Percentiles rank a stretch among this genome's conserved stretches.
phyloP scores from a whole-genome alignment of 2,329 filamentous ascomycete species.

The Hypoxylon sp. region DNA sequence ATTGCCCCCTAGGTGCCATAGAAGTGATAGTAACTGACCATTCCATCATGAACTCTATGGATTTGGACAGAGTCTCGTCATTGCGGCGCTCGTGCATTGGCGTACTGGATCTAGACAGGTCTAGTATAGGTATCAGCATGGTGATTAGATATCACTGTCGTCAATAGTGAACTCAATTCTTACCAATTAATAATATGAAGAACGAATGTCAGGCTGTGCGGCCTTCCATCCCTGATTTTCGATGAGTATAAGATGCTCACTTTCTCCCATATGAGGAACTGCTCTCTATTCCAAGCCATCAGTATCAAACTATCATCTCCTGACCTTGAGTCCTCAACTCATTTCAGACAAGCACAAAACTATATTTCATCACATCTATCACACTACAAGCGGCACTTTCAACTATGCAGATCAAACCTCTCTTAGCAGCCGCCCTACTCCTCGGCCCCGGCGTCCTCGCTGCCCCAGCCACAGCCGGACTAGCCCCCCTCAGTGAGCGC shows the following conservation, averaged over 20 bases:
- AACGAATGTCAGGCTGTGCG: background rate
- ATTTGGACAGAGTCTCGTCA: constrained; percentile 28
- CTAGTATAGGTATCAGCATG: constrained; percentile 5
- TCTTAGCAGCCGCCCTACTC: constrained; percentile 48
- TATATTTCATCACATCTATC: background rate
- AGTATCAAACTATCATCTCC: background rate
- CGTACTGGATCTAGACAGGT: background rate
- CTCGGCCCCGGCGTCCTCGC: constrained; percentile 45
- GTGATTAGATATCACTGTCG: constrained; percentile 37
- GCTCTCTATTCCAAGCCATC: background rate
- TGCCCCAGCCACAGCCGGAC: constrained; percentile 33
- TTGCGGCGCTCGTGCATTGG: constrained; percentile 13
- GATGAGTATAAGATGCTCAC: constrained; percentile 39
- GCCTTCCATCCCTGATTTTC: background rate
- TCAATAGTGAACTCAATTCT: constrained; percentile 41
- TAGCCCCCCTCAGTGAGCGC: constrained; percentile 22
- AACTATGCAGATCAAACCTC: constrained; percentile 49
- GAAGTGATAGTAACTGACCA: background rate
- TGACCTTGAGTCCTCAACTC: no score
- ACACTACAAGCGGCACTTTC: background rate
- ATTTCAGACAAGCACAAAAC: background rate
- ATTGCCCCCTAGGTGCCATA: constrained; percentile 19
- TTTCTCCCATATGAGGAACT: background rate
- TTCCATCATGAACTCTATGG: constrained; percentile 22
- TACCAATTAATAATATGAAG: background rate